Percentiles rank a stretch among this genome's conserved stretches.
These are phyloP conservation scores for Picea sitchensis DNA, from an alignment of 75 land plant species.

Conservation along the genomic window DNA sequence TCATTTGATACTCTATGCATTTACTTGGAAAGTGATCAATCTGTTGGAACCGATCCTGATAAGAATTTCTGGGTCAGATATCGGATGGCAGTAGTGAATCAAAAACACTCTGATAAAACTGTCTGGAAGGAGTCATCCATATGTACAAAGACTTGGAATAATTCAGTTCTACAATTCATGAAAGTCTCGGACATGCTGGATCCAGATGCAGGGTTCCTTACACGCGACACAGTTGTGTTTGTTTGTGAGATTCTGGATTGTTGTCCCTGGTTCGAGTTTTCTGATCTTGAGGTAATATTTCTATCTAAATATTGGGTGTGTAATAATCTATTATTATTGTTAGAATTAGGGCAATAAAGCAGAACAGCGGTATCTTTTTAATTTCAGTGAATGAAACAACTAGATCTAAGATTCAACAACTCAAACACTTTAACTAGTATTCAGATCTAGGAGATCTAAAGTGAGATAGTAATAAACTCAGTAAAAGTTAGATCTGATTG, in stretches of 20 bases:
- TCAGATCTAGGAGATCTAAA: too few species aligned
- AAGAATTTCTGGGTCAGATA: conserved; percentile 55
- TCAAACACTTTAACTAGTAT: too few species aligned
- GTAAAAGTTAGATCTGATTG: too few species aligned
- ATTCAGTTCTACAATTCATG: conserved; percentile 57
- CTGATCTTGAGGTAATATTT: conserved; percentile 43
- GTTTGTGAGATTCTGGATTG: conserved; percentile 52
- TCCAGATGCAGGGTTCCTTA: conserved; percentile 48
- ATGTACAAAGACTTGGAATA: conserved; percentile 57
- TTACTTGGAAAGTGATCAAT: conserved; percentile 52
- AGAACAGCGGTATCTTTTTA: too few species aligned
- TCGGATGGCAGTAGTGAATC: conserved; percentile 52
- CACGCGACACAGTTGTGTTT: conserved; percentile 48
- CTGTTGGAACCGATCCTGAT: conserved; percentile 46
- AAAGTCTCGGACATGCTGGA: conserved; percentile 61
- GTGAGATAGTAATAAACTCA: too few species aligned
- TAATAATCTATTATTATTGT: not conserved
- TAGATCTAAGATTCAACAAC: too few species aligned
- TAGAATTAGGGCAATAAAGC: too few species aligned
- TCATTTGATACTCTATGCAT: conserved; percentile 58
- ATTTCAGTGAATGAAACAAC: too few species aligned
- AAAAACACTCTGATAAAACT: conserved; percentile 41
- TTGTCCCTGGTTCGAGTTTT: conserved; percentile 60
- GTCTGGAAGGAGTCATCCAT: conserved; percentile 61
- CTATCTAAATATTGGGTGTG: not conserved